Evolutionary conservation across 306 rosid species (phyloP).

Genomic region (Aeschynomene evenia): DNA sequence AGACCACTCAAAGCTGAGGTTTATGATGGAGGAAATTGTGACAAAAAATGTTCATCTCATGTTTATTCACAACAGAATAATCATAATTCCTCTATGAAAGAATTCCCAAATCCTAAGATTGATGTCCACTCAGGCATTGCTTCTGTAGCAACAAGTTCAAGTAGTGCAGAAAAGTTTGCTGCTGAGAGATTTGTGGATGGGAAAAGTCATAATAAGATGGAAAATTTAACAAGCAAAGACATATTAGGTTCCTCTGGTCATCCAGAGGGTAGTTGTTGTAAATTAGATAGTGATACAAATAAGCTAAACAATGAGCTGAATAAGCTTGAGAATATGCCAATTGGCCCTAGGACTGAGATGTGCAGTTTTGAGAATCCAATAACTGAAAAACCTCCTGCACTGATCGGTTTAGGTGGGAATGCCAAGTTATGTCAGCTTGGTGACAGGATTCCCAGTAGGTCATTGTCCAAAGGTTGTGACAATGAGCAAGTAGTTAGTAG

Average conservation of each 20-base stretch:
- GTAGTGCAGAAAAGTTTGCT: conserved; percentile 44
- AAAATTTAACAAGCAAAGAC: conserved; percentile 37
- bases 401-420: conserved; percentile 49
- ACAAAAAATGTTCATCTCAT: conserved; percentile 29
- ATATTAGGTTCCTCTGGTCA: conserved; percentile 38
- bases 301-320: conserved; percentile 38
- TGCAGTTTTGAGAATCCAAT: conserved; percentile 46
- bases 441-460: conserved; percentile 41
- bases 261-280: conserved; percentile 42
- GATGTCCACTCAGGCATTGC: conserved; percentile 40
- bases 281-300: conserved; percentile 41
- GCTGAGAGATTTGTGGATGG: conserved; percentile 41
- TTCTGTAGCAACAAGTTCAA: conserved; percentile 44
- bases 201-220: conserved; percentile 40
- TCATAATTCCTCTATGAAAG: conserved; percentile 37
- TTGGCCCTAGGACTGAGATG: conserved; percentile 35
- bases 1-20: conserved; percentile 46
- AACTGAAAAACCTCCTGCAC: conserved; percentile 50
- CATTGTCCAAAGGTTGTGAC: conserved; percentile 50
- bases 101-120: conserved; percentile 39
- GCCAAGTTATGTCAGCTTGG: conserved; percentile 43
- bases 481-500: conserved; percentile 66
- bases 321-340: conserved; percentile 38
- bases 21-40: conserved; percentile 43
- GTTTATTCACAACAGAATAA: conserved; percentile 27